Evolutionary conservation across 2,329 filamentous ascomycete species (phyloP).

Genomic region (Colletotrichum higginsianum): DNA sequence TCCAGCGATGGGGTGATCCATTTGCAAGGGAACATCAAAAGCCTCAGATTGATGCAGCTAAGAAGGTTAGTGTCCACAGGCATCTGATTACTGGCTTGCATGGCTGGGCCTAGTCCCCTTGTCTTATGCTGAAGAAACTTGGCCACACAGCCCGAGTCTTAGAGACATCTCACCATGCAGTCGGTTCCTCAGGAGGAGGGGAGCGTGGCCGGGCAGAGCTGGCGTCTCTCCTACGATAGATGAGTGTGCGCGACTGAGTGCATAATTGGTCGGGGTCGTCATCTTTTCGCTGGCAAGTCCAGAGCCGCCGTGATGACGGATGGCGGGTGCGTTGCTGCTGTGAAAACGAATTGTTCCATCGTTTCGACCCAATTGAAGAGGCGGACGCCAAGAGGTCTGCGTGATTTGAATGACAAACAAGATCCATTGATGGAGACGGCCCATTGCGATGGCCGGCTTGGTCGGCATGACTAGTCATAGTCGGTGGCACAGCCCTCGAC

Average conservation of each 20-base stretch:
- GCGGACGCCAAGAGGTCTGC: conserved; percentile 21
- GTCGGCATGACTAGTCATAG: conserved; percentile 30
- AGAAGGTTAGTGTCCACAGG: conserved; percentile 9
- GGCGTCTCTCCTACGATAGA: neutral
- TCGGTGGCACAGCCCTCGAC: conserved; percentile 34
- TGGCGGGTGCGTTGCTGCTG: neutral
- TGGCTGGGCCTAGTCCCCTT: conserved; percentile 8
- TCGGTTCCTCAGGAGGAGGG: conserved; percentile 1
- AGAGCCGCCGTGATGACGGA: neutral
- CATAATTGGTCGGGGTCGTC: neutral
- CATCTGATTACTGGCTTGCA: conserved; percentile 2
- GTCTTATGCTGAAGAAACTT: conserved; percentile 4
- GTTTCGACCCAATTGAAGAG: conserved; percentile 15
- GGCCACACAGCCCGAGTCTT: neutral
- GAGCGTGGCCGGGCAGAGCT: neutral
- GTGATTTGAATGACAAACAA: conserved; percentile 31
- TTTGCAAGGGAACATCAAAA: conserved; percentile 29
- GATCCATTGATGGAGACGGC: conserved; percentile 35
- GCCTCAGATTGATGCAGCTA: conserved; percentile 25
- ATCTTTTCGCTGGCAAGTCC: neutral
- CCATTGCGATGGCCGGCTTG: conserved; percentile 25
- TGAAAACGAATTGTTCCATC: neutral
- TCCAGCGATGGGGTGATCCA: conserved; percentile 7
- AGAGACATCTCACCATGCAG: neutral
- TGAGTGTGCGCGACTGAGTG: neutral